Evolutionary conservation across 1,284 basidiomycete species (phyloP), one percentile per base, ranked within the genome.

Genomic region (Taiwanofungus camphoratus): DNA sequence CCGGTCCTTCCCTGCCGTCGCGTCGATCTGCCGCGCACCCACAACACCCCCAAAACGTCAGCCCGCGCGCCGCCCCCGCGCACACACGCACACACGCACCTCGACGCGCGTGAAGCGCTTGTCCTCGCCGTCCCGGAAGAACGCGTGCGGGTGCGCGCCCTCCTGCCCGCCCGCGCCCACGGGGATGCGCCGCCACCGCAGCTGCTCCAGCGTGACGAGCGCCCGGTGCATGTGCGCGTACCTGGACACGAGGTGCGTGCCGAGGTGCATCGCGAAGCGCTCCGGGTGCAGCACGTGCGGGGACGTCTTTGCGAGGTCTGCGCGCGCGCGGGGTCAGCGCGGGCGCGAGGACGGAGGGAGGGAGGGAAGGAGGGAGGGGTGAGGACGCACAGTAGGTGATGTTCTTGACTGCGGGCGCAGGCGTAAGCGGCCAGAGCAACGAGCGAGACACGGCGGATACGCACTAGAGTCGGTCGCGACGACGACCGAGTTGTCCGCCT

Each of bases 41-140:
- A n/a, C n/a, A n/a, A 48, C 6, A 36, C 19, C 26, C 20, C 37
- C n/a, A n/a, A 41, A 44, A 32, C 8, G 37, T 42, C 31, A 30
- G 29, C 1, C 1, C n/a, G 6, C 24, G 13, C 38, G 19, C 13
- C 36, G 37, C 37, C 12, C 13, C 42, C 12, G 24, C 40, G 13
- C 18, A 27, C 23, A 43, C n/a, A 19, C 36, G 3, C 42, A n/a
- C 44, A 20, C 7, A 59, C 69, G 45, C 39, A 82, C 85, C 54
- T 79, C 75, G 26, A 80, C 82, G 16, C 76, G 76, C 5, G 83
- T 76, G 16, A 82, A 62, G 9, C 82, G 73, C 70, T 90, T 94
- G 61, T 97, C 93, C 6, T 94, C 89, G 1, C 94, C 94, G 54
- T 97, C 90, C 23, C 93, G 74, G 42, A 79, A 72, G 64, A 96